Percentiles rank a stretch among this genome's conserved stretches.
Evolutionary conservation across 345 rosid genomes (phyloP).

Genomic region (Microcos paniculata): DNA sequence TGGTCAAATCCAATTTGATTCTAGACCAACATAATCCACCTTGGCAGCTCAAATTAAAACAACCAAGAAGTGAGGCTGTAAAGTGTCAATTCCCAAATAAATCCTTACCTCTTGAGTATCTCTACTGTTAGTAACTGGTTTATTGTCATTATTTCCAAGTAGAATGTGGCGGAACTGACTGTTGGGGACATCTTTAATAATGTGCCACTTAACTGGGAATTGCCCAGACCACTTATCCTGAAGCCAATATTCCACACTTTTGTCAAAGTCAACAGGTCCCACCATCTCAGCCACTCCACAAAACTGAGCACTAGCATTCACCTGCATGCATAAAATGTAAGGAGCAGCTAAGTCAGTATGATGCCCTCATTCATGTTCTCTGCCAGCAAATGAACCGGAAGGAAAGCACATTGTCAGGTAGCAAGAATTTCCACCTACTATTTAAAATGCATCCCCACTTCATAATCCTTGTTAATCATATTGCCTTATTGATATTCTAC

Average conservation of each 20-base stretch:
- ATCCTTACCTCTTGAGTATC: constrained; percentile 84
- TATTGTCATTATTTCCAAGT: constrained; percentile 75
- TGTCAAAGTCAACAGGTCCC: constrained; percentile 81
- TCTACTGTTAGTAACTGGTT: constrained; percentile 89
- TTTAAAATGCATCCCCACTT: background rate
- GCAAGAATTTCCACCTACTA: background rate
- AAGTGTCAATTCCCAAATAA: constrained; percentile 2
- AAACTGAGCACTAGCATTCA: constrained; percentile 83
- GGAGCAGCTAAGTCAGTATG: background rate
- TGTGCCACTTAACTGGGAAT: constrained; percentile 82
- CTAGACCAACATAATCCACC: constrained; percentile 1
- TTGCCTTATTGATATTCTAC: background rate
- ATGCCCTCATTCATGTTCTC: background rate
- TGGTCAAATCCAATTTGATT: background rate
- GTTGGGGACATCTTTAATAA: constrained; percentile 87
- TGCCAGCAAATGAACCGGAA: background rate
- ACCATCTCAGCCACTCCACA: constrained; percentile 92
- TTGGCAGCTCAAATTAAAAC: background rate
- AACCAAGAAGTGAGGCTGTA: background rate
- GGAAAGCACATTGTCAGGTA: background rate
- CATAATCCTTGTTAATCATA: constrained; percentile 3
- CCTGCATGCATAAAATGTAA: constrained; percentile 39
- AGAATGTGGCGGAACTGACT: constrained; percentile 74
- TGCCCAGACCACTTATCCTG: constrained; percentile 92
- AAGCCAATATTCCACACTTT: constrained; percentile 83